These are phyloP conservation scores for Trametes elegans DNA, from an alignment of 768 basidiomycete genomes.

Conservation along the genomic window DNA sequence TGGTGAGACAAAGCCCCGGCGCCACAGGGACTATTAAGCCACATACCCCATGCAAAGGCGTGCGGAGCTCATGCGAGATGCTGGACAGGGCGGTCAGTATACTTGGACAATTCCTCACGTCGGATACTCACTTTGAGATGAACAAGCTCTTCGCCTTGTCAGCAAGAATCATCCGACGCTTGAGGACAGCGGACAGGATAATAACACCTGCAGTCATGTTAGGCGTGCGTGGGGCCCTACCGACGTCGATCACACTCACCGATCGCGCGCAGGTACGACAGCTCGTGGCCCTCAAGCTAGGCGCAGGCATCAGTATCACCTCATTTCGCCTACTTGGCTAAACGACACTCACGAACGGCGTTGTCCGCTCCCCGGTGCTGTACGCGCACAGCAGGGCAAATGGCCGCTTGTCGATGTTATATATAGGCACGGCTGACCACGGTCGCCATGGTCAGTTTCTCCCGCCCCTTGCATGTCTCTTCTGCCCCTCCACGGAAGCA, in stretches of 20 bases:
- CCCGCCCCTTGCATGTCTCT: neutral
- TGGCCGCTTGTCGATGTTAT: constrained; percentile 89
- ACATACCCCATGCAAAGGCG: constrained; percentile 85
- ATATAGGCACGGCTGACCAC: constrained; percentile 80
- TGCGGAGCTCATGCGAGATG: constrained; percentile 88
- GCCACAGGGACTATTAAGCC: neutral
- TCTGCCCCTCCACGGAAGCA: constrained; percentile 17
- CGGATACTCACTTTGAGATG: constrained; percentile 75
- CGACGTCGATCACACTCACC: constrained; percentile 40
- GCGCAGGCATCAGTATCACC: neutral
- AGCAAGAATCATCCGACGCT: constrained; percentile 89
- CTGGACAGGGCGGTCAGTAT: constrained; percentile 36
- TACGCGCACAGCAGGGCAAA: constrained; percentile 91
- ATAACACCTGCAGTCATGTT: constrained; percentile 61
- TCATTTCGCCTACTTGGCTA: neutral
- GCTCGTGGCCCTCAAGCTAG: constrained; percentile 83
- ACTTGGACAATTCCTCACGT: neutral
- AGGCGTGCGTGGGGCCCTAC: neutral
- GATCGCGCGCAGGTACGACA: constrained; percentile 90
- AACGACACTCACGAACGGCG: constrained; percentile 63
- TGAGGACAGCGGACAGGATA: constrained; percentile 88
- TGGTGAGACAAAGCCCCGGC: neutral
- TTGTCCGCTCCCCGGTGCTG: constrained; percentile 77
- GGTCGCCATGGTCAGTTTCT: constrained; percentile 4
- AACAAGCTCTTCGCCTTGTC: constrained; percentile 93